These are phyloP conservation scores for Rhynchospora tenuis DNA, from an alignment of 176 grass and related monocot species.

Conservation along the genomic window DNA sequence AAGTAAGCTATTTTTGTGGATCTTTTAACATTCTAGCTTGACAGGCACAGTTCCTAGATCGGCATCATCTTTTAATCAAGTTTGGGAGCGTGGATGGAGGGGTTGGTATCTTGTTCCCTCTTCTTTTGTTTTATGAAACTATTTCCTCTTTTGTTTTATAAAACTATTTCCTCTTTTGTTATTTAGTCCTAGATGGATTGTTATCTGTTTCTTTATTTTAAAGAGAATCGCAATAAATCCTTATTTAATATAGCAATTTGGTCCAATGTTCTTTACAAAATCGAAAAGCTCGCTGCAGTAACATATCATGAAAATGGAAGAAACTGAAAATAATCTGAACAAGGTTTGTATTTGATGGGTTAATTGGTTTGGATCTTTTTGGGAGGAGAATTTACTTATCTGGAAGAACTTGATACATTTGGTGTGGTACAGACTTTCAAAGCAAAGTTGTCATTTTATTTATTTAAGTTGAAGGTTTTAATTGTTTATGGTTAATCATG, in stretches of 20 bases:
- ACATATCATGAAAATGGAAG: not conserved
- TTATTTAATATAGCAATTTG: not conserved
- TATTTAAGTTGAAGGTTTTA: not conserved
- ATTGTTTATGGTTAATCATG: not conserved
- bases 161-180: not conserved
- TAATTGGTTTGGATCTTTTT: not conserved
- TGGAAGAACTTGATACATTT: not conserved
- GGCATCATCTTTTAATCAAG: slow-evolving; percentile 93
- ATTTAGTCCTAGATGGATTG: not conserved
- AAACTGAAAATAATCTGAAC: not conserved
- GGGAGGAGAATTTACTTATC: not conserved
- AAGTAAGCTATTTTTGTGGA: slow-evolving; percentile 16
- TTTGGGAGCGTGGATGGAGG: slow-evolving; percentile 93
- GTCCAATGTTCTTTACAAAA: not conserved
- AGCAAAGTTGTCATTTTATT: not conserved
- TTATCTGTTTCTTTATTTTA: not conserved
- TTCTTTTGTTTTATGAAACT: slow-evolving; percentile 14
- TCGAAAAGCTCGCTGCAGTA: not conserved
- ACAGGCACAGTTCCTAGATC: slow-evolving; percentile 96
- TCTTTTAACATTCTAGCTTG: slow-evolving; percentile 50
- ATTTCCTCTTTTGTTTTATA: not conserved
- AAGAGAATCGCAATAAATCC: not conserved
- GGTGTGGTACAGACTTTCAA: not conserved
- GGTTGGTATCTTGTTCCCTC: slow-evolving; percentile 39
- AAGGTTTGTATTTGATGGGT: not conserved